Evolutionary conservation across 805 yeast species (phyloP).

Genomic region (Sungouiozyma ichnusensis): DNA sequence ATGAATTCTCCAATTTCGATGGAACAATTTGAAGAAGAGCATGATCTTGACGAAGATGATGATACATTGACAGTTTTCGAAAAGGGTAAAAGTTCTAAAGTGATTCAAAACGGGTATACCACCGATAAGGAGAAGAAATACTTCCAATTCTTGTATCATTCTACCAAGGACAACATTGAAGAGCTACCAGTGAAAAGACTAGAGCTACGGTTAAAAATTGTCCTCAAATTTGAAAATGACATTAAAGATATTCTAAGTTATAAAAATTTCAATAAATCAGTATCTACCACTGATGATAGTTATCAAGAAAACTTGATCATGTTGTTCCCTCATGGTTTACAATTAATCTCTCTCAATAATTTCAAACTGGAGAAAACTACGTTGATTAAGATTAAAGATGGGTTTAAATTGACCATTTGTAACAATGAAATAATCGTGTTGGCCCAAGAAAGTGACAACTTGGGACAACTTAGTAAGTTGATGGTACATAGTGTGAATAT

Average conservation of each 20-base stretch:
- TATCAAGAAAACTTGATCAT: slow-evolving; percentile 19
- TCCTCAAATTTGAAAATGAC: slow-evolving; percentile 25
- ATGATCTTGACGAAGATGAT: slow-evolving; percentile 17
- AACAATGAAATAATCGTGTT: slow-evolving; percentile 15
- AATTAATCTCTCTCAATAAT: slow-evolving; percentile 17
- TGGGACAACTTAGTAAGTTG: neutral
- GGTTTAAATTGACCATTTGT: slow-evolving; percentile 12
- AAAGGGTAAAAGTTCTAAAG: slow-evolving; percentile 17
- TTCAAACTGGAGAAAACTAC: slow-evolving; percentile 20
- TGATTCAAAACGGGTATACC: slow-evolving; percentile 28
- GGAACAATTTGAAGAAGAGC: slow-evolving; percentile 11
- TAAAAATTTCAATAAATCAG: slow-evolving; percentile 9
- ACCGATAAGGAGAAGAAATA: slow-evolving; percentile 24
- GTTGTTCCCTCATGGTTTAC: slow-evolving; percentile 24
- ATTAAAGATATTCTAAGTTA: slow-evolving; percentile 21
- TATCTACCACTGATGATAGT: slow-evolving; percentile 7
- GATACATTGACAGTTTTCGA: slow-evolving; percentile 26
- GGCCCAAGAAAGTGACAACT: slow-evolving; percentile 6
- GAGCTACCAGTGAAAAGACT: slow-evolving; percentile 25
- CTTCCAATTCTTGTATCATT: slow-evolving; percentile 12
- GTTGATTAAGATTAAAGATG: slow-evolving; percentile 15
- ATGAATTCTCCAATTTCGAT: slow-evolving; percentile 8
- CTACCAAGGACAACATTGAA: slow-evolving; percentile 13
- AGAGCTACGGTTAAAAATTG: slow-evolving; percentile 24
- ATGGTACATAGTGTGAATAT: neutral